These are phyloP conservation scores for Hypholoma sublateritium DNA, from an alignment of 768 basidiomycete species.

Conservation along the genomic window DNA sequence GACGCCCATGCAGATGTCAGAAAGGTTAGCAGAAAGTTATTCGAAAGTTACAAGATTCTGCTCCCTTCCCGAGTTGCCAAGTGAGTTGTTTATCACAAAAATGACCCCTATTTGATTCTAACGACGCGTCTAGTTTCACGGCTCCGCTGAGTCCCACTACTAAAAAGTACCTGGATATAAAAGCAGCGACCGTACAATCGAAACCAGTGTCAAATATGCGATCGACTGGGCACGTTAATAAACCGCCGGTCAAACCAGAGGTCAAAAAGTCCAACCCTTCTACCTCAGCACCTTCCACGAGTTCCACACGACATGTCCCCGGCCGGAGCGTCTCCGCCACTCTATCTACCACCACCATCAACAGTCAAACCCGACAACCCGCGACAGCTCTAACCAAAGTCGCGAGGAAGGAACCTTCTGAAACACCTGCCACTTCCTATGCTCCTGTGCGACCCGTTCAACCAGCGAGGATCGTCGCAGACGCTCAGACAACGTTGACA, in stretches of 20 bases:
- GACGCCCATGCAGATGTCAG: slow-evolving; percentile 80
- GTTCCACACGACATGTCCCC: slow-evolving; percentile 5
- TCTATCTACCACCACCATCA: slow-evolving; percentile 13
- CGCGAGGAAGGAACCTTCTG: slow-evolving; percentile 19
- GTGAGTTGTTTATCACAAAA: slow-evolving; percentile 32
- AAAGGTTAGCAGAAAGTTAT: slow-evolving; percentile 66
- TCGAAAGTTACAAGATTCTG: slow-evolving; percentile 72
- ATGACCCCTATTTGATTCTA: neutral
- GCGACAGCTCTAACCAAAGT: slow-evolving; percentile 19
- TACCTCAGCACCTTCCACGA: slow-evolving; percentile 20
- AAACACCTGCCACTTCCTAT: slow-evolving; percentile 22
- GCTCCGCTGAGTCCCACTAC: slow-evolving; percentile 73
- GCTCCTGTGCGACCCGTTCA: slow-evolving; percentile 26
- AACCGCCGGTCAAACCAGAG: slow-evolving; percentile 8
- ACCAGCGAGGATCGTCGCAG: slow-evolving; percentile 10
- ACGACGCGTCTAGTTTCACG: slow-evolving; percentile 51
- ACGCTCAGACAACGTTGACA: slow-evolving; percentile 4
- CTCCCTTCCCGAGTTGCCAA: slow-evolving; percentile 66
- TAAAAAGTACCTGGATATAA: slow-evolving; percentile 71
- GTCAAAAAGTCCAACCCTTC: slow-evolving; percentile 23
- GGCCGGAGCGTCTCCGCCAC: slow-evolving; percentile 26
- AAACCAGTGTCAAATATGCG: slow-evolving; percentile 20
- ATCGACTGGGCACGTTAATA: neutral
- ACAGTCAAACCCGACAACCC: slow-evolving; percentile 14
- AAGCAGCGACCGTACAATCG: slow-evolving; percentile 20